Evolutionary conservation across 768 basidiomycete species (phyloP).

Genomic region (Trametes coccinea): DNA sequence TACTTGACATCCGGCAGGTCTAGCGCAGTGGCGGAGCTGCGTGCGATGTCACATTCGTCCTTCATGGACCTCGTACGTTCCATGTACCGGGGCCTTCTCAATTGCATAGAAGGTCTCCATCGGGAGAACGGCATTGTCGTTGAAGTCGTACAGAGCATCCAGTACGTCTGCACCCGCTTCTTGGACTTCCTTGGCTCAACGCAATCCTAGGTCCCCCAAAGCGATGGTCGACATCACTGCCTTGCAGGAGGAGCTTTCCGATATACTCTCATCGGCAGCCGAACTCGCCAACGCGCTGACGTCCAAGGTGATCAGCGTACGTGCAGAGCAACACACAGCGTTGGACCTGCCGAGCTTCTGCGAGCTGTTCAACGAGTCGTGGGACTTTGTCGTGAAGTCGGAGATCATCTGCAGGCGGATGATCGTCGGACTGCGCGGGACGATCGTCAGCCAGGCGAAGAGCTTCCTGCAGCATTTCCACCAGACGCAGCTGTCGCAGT

Average conservation of each 20-base stretch:
- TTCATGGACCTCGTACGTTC: constrained; percentile 63
- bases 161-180: constrained; percentile 30
- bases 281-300: constrained; percentile 85
- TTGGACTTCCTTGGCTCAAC: background rate
- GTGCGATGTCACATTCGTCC: constrained; percentile 64
- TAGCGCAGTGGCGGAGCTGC: constrained; percentile 56
- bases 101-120: constrained; percentile 68
- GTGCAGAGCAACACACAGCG: constrained; percentile 77
- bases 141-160: constrained; percentile 54
- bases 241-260: constrained; percentile 66
- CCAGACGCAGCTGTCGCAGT: constrained; percentile 70
- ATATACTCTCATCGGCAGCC: constrained; percentile 75
- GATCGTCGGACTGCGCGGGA: constrained; percentile 91
- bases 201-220: constrained; percentile 37
- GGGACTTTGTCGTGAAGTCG: constrained; percentile 87
- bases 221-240: constrained; percentile 44
- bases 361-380: constrained; percentile 78
- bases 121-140: constrained; percentile 57
- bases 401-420: constrained; percentile 85
- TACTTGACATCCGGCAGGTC: constrained; percentile 32
- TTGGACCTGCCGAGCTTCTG: constrained; percentile 77
- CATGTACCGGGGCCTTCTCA: constrained; percentile 63
- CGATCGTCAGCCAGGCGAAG: constrained; percentile 86
- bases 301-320: constrained; percentile 73
- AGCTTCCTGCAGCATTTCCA: constrained; percentile 87